Evolutionary conservation across 2,329 filamentous ascomycete species (phyloP), one percentile per base, ranked within the genome.

Genomic region (Xylariaceae sp.): DNA sequence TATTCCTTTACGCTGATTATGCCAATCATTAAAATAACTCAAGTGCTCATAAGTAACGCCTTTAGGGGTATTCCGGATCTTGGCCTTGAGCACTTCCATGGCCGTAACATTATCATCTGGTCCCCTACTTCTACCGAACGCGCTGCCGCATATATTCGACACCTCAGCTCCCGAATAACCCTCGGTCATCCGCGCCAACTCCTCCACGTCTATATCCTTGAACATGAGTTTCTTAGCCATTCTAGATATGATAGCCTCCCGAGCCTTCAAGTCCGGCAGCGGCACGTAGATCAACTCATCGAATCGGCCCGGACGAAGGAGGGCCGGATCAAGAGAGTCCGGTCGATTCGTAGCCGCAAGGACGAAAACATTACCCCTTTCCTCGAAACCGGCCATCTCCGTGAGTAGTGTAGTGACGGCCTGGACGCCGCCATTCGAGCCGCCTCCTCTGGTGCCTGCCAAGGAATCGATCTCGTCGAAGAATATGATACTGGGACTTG

Each of bases 381-480:
- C 78, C 70, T 96, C 90, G 62, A 96, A 95, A 46, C 92, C 92
- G 67, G 96, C 92, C 87, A 97, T 95, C 69, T 96, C 92, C 57
- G 91, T 96, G 4, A 97, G 80, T 31, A 97, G 75, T 1, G 91
- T 95, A 0, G 91, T 91, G 11, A 96, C 80, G 44, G 95, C 88
- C 67, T 96, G 94, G 47, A 96, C 79, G 1, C 86, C 72, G 19
- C 74, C 51, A 41, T 50, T 34, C 7, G 55, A 76, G 30, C 76
- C 50, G 27, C 11, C 39, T 1, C 74, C 63, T 6, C 79, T 73
- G 53, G 76, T 74, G 1, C 73, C 86, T 65, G 71, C 88, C 59
- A 97, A 92, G 3, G 89, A 85, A 72, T 97, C 91, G 64, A 97
- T 94, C 70, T 97, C 91, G 69, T 97, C 91, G 62, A 96, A 96